Evolutionary conservation across 148 eudicot species (phyloP), one percentile per base, ranked within the genome.

Genomic region (Salicornia ramosissima): DNA sequence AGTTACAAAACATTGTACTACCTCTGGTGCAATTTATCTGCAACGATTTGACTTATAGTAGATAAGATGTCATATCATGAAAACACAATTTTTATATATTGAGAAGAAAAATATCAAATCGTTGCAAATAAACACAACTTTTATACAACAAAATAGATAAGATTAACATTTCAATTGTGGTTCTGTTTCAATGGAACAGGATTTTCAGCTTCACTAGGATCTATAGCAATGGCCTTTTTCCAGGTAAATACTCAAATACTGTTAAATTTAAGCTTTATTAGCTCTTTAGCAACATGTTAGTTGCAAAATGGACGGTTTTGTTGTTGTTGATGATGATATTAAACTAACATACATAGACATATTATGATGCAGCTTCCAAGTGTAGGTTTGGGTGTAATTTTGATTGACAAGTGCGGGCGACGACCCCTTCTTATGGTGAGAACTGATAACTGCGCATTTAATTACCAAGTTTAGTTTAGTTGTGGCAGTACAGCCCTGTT

Each of bases 341-440:
- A 70, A n/a, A 61, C 0, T 16, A n/a, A 18, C 14, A 18, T 28
- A 9, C 7, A 49, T 8, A 8, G 40, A 36, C 4, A 36, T 8
- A 36, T 36, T 36, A 36, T 36, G 4, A 28, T 60, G 66, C 80
- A 82, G 85, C 60, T 82, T 45, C 77, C 74, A 43, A 33, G 62
- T 30, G 59, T 61, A 42, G 51, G 42, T 18, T 16, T 78, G 39
- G 51, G 77, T 58, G 47, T 72, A 21, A 22, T 65, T 39, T 62
- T 72, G 42, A 43, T 71, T 65, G 82, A 78, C 46, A 78, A 54
- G 34, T 68, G 31, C 36, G 85, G 85, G 13, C 72, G 85, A 29
- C 70, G 82, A 5, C 75, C 80, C 13, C 75, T 82, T 59, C 46
- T 82, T 65, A 72, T 82, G 80, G 79, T 78, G 33, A 67, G 70